Percentiles rank a stretch among this genome's conserved stretches.
phyloP scores from a whole-genome alignment of 1,139 yeast species.

The Dujonia santamariae region DNA sequence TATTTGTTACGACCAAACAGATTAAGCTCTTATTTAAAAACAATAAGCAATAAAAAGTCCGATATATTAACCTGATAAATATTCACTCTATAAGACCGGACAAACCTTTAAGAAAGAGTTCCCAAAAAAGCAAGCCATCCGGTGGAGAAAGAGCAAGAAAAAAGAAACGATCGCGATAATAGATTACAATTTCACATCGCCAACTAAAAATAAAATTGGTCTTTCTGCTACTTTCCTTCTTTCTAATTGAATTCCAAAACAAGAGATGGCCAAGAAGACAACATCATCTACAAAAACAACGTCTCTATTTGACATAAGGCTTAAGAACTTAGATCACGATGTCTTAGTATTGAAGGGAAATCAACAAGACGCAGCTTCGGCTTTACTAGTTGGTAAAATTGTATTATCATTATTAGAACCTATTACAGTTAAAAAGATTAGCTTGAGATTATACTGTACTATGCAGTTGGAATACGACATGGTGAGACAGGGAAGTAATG shows the following conservation, averaged over 20 bases:
- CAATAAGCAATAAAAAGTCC: no score
- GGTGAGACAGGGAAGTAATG: constrained; percentile 39
- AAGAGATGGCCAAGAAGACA: constrained; percentile 18
- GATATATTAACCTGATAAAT: no score
- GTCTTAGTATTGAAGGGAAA: constrained; percentile 79
- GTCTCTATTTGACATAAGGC: constrained; percentile 58
- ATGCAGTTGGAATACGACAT: constrained; percentile 60
- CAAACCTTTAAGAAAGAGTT: no score
- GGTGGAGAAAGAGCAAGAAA: not conserved
- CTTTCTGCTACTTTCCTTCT: not conserved
- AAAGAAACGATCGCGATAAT: not conserved
- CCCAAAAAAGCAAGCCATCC: no score
- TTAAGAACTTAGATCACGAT: constrained; percentile 69
- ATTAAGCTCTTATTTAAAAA: no score
- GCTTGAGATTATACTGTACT: constrained; percentile 63
- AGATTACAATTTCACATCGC: no score
- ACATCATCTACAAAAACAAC: constrained; percentile 22
- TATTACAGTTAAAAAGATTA: constrained; percentile 59
- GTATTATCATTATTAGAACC: constrained; percentile 79
- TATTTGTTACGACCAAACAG: no score
- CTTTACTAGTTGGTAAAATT: constrained; percentile 70
- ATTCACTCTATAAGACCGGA: no score
- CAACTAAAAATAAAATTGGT: no score
- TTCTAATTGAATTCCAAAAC: not conserved
- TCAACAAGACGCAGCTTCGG: constrained; percentile 75